Evolutionary conservation across 2,329 filamentous ascomycete genomes (phyloP).

Genomic region (Mollisia scopiformis): DNA sequence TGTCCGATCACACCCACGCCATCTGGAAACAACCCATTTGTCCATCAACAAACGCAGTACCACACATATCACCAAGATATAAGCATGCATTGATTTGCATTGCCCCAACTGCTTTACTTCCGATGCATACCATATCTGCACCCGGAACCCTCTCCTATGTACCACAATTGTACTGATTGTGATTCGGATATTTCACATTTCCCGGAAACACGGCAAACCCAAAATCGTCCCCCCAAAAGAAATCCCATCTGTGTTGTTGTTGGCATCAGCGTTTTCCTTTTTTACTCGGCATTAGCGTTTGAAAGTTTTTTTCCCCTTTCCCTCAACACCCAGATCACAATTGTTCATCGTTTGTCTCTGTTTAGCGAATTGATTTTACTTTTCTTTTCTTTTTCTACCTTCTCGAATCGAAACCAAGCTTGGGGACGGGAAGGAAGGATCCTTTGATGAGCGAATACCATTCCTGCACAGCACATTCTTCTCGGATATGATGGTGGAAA

Average conservation of each 20-base stretch:
- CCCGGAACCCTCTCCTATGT: slow-evolving; percentile 28
- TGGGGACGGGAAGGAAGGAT: background rate
- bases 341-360: slow-evolving; percentile 20
- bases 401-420: slow-evolving; percentile 4
- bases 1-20: slow-evolving; percentile 68
- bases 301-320: slow-evolving; percentile 17
- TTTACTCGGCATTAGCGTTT: slow-evolving; percentile 31
- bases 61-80: slow-evolving; percentile 49
- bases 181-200: slow-evolving; percentile 16
- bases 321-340: slow-evolving; percentile 6
- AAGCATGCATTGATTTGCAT: slow-evolving; percentile 31
- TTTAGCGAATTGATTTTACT: slow-evolving; percentile 30
- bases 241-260: slow-evolving; percentile 26
- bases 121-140: background rate
- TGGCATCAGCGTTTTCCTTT: slow-evolving; percentile 32
- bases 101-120: background rate
- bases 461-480: slow-evolving; percentile 25
- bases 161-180: slow-evolving; percentile 32
- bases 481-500: slow-evolving; percentile 6
- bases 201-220: slow-evolving; percentile 7
- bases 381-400: slow-evolving; percentile 22
- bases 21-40: slow-evolving; percentile 45
- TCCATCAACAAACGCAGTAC: slow-evolving; percentile 46
- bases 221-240: slow-evolving; percentile 15
- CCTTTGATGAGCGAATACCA: slow-evolving; percentile 20